Conservation (phyloP, 306 rosid genomes). For the Cajanus cajan region DNA sequence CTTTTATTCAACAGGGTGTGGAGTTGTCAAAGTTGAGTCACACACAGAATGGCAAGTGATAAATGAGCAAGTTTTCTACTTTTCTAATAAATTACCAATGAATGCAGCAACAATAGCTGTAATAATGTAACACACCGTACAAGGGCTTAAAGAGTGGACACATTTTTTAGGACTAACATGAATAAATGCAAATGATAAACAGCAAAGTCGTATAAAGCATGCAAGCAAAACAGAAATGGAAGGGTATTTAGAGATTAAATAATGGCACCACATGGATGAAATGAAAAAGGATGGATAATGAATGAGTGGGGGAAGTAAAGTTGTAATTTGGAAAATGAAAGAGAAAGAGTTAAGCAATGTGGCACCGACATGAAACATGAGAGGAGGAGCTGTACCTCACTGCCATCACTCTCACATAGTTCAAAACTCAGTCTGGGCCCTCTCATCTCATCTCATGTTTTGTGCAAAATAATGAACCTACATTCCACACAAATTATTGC, state of each 20-base stretch:
- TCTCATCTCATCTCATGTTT: neutral
- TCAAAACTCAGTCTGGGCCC: constrained; percentile 2
- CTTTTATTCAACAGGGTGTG: neutral
- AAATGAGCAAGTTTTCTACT: constrained; percentile 5
- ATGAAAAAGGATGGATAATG: neutral
- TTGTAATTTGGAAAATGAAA: neutral
- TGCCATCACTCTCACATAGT: constrained; percentile 1
- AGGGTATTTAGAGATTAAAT: neutral
- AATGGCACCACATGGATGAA: constrained; percentile 22
- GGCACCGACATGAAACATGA: constrained; percentile 8
- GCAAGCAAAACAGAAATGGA: neutral
- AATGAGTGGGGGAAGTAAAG: neutral
- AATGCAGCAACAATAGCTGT: constrained; percentile 29
- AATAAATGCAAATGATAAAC: constrained; percentile 11
- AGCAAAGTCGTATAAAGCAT: neutral
- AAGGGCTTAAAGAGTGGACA: neutral
- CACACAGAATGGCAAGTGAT: neutral
- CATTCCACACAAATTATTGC: no score
- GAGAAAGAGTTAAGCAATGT: neutral
- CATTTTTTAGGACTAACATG: neutral
- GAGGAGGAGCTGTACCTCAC: constrained; percentile 14
- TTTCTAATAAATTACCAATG: neutral
- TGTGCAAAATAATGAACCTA: neutral
- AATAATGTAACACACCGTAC: neutral
- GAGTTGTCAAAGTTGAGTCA: neutral